Percentiles rank a stretch among this genome's conserved stretches.
Conservation (phyloP, 352 stramenopile genomes). For the Globisporangium lucens region DNA sequence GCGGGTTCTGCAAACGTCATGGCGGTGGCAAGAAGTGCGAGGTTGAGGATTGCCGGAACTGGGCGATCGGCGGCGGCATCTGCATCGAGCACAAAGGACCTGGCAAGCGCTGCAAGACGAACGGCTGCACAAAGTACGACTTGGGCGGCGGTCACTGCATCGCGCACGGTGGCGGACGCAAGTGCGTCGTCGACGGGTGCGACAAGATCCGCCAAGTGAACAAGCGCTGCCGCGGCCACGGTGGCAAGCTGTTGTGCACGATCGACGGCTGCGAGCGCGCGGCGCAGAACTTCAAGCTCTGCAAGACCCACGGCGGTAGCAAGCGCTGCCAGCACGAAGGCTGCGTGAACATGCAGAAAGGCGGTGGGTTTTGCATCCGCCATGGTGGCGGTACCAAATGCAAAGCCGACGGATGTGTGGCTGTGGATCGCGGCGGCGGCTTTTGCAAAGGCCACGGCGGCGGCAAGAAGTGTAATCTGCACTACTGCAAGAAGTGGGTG, state of each 20-base stretch:
- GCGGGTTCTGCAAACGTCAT: slow-evolving; percentile 79
- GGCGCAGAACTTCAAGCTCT: slow-evolving; percentile 79
- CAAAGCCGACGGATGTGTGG: slow-evolving; percentile 53
- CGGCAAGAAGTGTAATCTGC: slow-evolving; percentile 70
- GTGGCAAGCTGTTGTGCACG: slow-evolving; percentile 75
- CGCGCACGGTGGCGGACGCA: slow-evolving; percentile 75
- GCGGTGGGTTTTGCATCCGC: slow-evolving; percentile 80
- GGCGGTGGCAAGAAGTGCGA: slow-evolving; percentile 86
- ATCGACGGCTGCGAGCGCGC: slow-evolving; percentile 76
- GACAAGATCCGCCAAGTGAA: slow-evolving; percentile 86
- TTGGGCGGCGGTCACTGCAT: slow-evolving; percentile 84
- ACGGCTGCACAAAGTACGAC: slow-evolving; percentile 79
- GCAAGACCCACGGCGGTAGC: slow-evolving; percentile 77
- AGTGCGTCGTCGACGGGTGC: slow-evolving; percentile 82
- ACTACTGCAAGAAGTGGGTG: slow-evolving; percentile 81
- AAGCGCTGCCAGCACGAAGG: slow-evolving; percentile 71
- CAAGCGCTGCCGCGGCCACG: slow-evolving; percentile 79
- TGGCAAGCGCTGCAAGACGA: slow-evolving; percentile 75
- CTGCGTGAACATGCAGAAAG: slow-evolving; percentile 84
- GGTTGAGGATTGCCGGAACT: slow-evolving; percentile 69
- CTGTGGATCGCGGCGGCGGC: slow-evolving; percentile 75
- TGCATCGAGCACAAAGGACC: slow-evolving; percentile 77
- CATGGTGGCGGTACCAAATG: slow-evolving; percentile 81
- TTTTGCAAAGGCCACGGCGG: slow-evolving; percentile 83
- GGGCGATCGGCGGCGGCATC: slow-evolving; percentile 75